Conservation (phyloP, 164 flowering plant species). For the Tinospora cordifolia region DNA sequence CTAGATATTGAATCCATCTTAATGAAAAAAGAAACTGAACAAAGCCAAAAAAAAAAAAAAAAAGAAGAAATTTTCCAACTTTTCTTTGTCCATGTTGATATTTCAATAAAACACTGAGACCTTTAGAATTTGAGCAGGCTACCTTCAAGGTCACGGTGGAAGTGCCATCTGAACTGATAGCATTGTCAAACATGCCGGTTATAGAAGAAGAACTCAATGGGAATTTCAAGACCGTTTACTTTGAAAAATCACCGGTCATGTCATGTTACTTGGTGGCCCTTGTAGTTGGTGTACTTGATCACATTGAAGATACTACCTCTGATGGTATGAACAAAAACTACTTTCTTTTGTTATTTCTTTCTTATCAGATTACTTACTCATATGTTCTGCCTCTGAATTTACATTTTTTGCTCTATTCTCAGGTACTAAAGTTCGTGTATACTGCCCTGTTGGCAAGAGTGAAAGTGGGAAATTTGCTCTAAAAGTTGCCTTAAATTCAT, state of each 20-base stretch:
- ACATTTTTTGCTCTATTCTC: conserved; percentile 4
- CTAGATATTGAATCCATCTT: too few relatives aligned
- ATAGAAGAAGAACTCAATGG: conserved; percentile 62
- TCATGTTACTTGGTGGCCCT: conserved; percentile 93
- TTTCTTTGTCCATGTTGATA: not conserved
- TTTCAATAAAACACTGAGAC: not conserved
- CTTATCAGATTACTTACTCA: not conserved
- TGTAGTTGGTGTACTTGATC: conserved; percentile 90
- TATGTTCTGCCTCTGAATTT: not conserved
- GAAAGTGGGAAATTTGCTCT: conserved; percentile 87
- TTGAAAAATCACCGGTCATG: conserved; percentile 87
- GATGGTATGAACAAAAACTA: conserved; percentile 52
- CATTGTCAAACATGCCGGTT: conserved; percentile 95
- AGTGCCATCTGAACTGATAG: conserved; percentile 70
- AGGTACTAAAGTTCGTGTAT: conserved; percentile 86
- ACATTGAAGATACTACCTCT: conserved; percentile 68
- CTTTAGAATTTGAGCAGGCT: conserved; percentile 46
- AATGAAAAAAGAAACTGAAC: too few relatives aligned
- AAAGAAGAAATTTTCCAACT: not conserved
- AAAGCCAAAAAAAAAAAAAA: too few relatives aligned
- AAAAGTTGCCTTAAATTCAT: conserved; percentile 80
- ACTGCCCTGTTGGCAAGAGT: conserved; percentile 75
- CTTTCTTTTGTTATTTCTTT: not conserved
- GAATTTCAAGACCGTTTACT: conserved; percentile 51
- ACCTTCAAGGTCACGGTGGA: conserved; percentile 77